A percentile compares a stretch with the other conserved stretches of the same genome.
phyloP scores from a whole-genome alignment of 805 yeast genomes.

The Millerozyma acaciae region DNA sequence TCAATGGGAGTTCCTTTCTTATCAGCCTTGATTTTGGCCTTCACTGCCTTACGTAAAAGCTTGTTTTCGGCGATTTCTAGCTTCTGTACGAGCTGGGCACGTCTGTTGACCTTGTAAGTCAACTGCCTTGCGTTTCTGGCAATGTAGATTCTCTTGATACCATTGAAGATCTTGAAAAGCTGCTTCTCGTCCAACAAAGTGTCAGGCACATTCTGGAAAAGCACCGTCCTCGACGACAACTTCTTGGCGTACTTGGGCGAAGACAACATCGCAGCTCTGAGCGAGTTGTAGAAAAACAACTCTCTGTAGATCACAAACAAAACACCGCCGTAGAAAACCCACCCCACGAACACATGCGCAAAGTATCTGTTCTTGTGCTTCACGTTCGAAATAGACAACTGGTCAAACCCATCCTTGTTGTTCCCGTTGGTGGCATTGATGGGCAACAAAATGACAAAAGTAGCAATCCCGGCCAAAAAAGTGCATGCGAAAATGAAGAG shows the following conservation, averaged over 20 bases:
- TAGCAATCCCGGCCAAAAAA: conserved; percentile 43
- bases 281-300: conserved; percentile 67
- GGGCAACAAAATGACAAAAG: conserved; percentile 74
- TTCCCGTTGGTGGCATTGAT: conserved; percentile 71
- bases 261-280: conserved; percentile 73
- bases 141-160: conserved; percentile 79
- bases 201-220: conserved; percentile 81
- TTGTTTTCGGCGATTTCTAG: conserved; percentile 66
- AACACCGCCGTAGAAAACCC: conserved; percentile 71
- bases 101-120: conserved; percentile 50
- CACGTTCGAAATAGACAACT: conserved; percentile 75
- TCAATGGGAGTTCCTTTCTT: conserved; percentile 55
- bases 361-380: conserved; percentile 58
- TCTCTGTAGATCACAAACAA: conserved; percentile 80
- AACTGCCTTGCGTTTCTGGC: conserved; percentile 62
- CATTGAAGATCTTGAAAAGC: conserved; percentile 70
- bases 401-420: conserved; percentile 65
- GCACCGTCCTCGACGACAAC: conserved; percentile 73
- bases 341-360: conserved; percentile 80
- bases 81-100: conserved; percentile 55
- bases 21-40: conserved; percentile 57
- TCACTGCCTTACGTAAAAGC: conserved; percentile 59
- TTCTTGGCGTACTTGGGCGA: conserved; percentile 77
- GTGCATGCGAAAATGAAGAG: conserved; percentile 52
- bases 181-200: conserved; percentile 68